A percentile compares a stretch with the other conserved stretches of the same genome.
These are phyloP conservation scores for Microbotryum silenes-acaulis DNA, from an alignment of 1,284 basidiomycete species.

Conservation along the genomic window DNA sequence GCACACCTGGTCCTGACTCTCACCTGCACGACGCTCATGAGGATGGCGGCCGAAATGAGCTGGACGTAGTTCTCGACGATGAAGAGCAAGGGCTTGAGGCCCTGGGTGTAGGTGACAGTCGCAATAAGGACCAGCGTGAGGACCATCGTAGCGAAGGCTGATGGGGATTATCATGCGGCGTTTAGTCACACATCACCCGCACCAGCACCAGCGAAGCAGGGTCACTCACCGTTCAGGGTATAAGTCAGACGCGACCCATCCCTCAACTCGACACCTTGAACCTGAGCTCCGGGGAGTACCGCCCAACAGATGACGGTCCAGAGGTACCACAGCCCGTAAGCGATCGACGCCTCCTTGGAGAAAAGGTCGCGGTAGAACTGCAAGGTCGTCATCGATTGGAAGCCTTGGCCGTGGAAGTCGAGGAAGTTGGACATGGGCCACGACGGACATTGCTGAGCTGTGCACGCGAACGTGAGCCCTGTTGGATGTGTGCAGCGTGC, in stretches of 20 bases:
- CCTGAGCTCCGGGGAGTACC: constrained; percentile 75
- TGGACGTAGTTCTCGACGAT: constrained; percentile 88
- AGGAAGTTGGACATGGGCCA: constrained; percentile 28
- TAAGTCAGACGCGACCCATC: constrained; percentile 68
- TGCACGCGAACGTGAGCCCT: constrained; percentile 34
- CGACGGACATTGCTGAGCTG: constrained; percentile 27
- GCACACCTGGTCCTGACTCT: background rate
- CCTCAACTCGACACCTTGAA: constrained; percentile 69
- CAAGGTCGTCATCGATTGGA: constrained; percentile 39
- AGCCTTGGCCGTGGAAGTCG: constrained; percentile 21
- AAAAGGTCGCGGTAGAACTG: constrained; percentile 47
- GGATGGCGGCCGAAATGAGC: constrained; percentile 70
- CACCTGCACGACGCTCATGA: constrained; percentile 66
- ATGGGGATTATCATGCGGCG: background rate
- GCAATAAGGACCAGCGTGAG: constrained; percentile 62
- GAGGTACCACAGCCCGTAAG: constrained; percentile 84
- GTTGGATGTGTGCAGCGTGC: background rate
- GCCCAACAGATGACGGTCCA: constrained; percentile 78
- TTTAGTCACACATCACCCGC: background rate
- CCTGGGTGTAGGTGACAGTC: constrained; percentile 62
- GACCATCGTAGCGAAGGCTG: constrained; percentile 81
- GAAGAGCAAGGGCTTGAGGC: constrained; percentile 74
- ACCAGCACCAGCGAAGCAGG: too few species aligned
- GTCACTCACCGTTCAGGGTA: constrained; percentile 79
- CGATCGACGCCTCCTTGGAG: constrained; percentile 65